Conservation (phyloP, 352 stramenopile species). For the Elongisporangium prolatum region DNA sequence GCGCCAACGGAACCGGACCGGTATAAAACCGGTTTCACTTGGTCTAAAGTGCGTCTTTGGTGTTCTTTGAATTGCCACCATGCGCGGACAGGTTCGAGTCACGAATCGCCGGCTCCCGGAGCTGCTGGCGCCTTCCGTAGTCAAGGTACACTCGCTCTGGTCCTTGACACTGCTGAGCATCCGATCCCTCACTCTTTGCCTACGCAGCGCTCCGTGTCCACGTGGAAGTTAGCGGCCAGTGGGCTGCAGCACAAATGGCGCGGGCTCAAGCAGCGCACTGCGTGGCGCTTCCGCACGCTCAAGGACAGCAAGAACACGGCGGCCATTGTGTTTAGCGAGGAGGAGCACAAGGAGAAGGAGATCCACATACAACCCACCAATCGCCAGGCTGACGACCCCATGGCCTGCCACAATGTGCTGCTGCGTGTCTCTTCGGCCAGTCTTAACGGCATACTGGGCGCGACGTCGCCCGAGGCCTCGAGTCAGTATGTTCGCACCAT, state of each 20-base stretch:
- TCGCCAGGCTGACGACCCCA: slow-evolving; percentile 44
- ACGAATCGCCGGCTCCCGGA: slow-evolving; percentile 1
- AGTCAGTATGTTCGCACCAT: slow-evolving; percentile 78
- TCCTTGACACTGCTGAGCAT: too few species aligned
- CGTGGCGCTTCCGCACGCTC: slow-evolving; percentile 77
- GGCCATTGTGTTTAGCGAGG: slow-evolving; percentile 68
- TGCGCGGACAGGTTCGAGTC: too few species aligned
- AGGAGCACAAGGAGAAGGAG: slow-evolving; percentile 70
- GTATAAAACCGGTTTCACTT: too few species aligned
- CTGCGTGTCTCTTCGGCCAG: slow-evolving; percentile 43
- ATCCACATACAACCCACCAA: slow-evolving; percentile 48
- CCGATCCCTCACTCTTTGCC: too few species aligned
- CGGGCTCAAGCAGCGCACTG: slow-evolving; percentile 76
- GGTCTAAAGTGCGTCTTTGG: too few species aligned
- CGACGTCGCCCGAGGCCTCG: slow-evolving; percentile 69
- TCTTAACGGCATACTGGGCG: slow-evolving; percentile 74
- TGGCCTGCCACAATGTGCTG: slow-evolving; percentile 77
- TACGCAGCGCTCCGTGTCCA: slow-evolving; percentile 26
- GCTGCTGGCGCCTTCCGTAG: slow-evolving; percentile 9
- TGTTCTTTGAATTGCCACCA: too few species aligned
- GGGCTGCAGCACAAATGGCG: slow-evolving; percentile 80
- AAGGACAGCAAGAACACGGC: slow-evolving; percentile 49
- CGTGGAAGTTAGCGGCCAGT: slow-evolving; percentile 69
- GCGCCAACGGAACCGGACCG: too few species aligned
- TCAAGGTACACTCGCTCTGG: too few species aligned